Conservation (phyloP, 148 eudicot species). For the Rhododendron molle region DNA sequence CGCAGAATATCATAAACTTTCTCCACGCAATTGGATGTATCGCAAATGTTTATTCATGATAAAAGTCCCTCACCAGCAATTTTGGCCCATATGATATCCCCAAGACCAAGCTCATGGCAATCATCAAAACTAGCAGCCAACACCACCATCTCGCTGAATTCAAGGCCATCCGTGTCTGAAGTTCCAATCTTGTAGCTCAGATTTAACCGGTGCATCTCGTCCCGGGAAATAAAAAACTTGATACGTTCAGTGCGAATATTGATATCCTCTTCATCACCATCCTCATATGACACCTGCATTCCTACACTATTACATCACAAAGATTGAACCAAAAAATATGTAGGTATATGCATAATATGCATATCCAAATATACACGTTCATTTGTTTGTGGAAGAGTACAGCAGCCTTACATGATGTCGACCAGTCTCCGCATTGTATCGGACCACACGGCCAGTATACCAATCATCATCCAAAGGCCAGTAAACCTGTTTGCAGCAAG, state of each 20-base stretch:
- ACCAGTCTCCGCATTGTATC: constrained; percentile 43
- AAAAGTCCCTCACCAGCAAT: constrained; percentile 56
- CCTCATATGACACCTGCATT: constrained; percentile 70
- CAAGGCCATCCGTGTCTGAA: constrained; percentile 50
- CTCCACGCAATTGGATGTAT: background rate
- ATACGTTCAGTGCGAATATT: constrained; percentile 58
- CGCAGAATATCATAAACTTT: background rate
- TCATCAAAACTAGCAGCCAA: constrained; percentile 90
- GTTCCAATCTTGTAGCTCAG: constrained; percentile 38
- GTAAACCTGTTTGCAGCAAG: constrained; percentile 50
- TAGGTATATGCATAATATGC: constrained; percentile 5
- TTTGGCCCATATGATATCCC: constrained; percentile 94
- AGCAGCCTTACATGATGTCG: constrained; percentile 55
- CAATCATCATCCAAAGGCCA: constrained; percentile 96
- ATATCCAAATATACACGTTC: background rate
- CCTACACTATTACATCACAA: background rate
- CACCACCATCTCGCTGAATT: constrained; percentile 70
- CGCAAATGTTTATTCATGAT: background rate
- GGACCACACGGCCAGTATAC: constrained; percentile 56
- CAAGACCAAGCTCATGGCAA: constrained; percentile 74
- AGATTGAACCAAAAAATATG: background rate
- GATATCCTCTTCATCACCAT: constrained; percentile 72
- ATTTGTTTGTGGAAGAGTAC: background rate
- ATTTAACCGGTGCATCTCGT: constrained; percentile 58
- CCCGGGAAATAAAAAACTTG: constrained; percentile 53